Evolutionary conservation across 2,329 filamentous ascomycete species (phyloP).

Genomic region (Diplodia scrobiculata): DNA sequence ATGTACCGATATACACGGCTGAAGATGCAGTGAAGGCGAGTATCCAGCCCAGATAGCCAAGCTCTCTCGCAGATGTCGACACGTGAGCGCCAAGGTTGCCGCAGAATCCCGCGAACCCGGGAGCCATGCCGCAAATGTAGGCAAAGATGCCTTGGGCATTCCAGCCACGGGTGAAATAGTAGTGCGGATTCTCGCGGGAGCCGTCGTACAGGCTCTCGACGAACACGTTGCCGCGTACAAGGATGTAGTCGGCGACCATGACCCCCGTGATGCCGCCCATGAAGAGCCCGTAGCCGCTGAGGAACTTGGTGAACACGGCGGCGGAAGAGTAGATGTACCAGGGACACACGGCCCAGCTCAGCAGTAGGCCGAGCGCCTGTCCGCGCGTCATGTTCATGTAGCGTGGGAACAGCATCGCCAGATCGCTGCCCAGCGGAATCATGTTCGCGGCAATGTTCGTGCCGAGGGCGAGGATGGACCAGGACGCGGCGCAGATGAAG

Average conservation of each 20-base stretch:
- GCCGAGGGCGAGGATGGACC: not conserved
- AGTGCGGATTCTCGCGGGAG: too few species aligned
- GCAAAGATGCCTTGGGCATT: too few species aligned
- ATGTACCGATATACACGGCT: too few species aligned
- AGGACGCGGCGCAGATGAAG: not conserved
- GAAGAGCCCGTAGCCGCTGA: slow-evolving; percentile 37
- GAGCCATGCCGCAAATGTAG: too few species aligned
- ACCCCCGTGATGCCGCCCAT: slow-evolving; percentile 36
- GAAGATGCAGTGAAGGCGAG: too few species aligned
- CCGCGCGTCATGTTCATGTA: slow-evolving; percentile 31
- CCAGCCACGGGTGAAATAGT: too few species aligned
- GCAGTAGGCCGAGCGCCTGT: not conserved
- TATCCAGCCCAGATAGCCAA: too few species aligned
- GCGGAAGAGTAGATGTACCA: slow-evolving; percentile 46
- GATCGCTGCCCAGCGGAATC: slow-evolving; percentile 4
- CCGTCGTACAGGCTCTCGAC: slow-evolving; percentile 34
- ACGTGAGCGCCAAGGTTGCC: too few species aligned
- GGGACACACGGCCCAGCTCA: not conserved
- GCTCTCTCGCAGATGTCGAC: too few species aligned
- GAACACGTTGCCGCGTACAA: slow-evolving; percentile 35
- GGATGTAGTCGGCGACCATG: slow-evolving; percentile 34
- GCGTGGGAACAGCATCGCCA: slow-evolving; percentile 2
- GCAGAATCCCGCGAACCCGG: too few species aligned
- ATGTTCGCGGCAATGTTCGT: slow-evolving; percentile 12
- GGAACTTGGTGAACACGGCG: slow-evolving; percentile 42